Base-by-base conservation (phyloP, 805 yeast species). In the Lipomyces sp. region DNA sequence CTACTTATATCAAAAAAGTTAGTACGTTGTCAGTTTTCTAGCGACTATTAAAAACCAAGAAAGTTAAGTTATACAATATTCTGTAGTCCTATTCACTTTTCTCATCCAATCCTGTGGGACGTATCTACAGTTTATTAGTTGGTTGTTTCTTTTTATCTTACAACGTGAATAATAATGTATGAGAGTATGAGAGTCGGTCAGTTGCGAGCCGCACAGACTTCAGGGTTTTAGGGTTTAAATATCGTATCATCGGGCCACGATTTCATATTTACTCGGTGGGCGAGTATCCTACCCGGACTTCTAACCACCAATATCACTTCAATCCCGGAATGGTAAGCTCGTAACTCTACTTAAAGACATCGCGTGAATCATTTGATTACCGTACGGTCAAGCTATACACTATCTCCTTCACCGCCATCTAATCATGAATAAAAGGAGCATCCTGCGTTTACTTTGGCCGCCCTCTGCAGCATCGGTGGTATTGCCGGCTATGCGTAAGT, bases 401-500 rank as follows among this genome's bases (percentile, higher is more conserved):
- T 15, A 15, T 15, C 13, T 42, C 5, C 15, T 11, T 18, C 13
- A 15, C 24, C 15, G 48, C 10, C 24, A 42, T 42, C 48, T 42
- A 42, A 42, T 42, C 48, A 3, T 15, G 24, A 15, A 18, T 18
- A 6, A 29, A 37, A 76, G 95, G 96, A 90, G 79, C 95, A 89
- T 76, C 93, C 92, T 64, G 86, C 91, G 62, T 85, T 81, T 72
- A 87, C 93, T 29, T 82, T 90, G 72, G 85, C 92, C 32, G 90
- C 87, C 13, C 83, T 89, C 69, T 82, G 89, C 73, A 82, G 88
- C 63, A 76, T 85, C 62, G 95, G 95, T 62, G 96, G 95, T 59
- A 70, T 85, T 51, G 83, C 86, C 78, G 95, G 95, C 51, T 90
- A 80, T 77, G 73, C 78, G 78, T 84, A 83, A 71, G 81, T 76